Base-by-base conservation (phyloP, 2,329 filamentous ascomycete genomes). In the Hypoxylon rubiginosum region DNA sequence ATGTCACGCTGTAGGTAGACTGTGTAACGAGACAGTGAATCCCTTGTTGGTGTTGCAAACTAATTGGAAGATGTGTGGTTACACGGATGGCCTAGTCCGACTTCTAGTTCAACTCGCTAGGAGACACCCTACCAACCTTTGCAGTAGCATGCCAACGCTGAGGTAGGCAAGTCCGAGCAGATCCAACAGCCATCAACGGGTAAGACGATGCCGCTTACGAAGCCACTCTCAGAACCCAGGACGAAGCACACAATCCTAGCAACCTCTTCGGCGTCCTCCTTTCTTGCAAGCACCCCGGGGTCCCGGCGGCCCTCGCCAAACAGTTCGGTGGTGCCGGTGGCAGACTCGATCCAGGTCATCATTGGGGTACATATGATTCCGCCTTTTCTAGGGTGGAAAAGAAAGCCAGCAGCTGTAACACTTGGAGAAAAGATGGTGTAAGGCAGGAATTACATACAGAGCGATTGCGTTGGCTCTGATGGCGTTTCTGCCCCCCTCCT, bases 381-480 rank as follows among this genome's bases (percentile, higher is more conserved):
- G 4, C 28, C 9, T 30, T 41, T 39, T n/a, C n/a, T n/a, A n/a
- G n/a, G 51, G 32, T 55, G 21, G 58, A 24, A 17, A 26, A 45
- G 8, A 26, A 26, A 17, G 28, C 9, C 9, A 39, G n/a, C 36
- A 49, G 9, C 9, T 30, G 28, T 4, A 30, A 4, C 28, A 4
- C 28, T 30, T 30, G 28, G n/a, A n/a, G n/a, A n/a, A n/a, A n/a
- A n/a, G n/a, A n/a, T n/a, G n/a, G n/a, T n/a, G n/a, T n/a, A n/a
- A n/a, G n/a, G n/a, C 28, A 30, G 28, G 4, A 54, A 34, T n/a
- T 13, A 46, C 43, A 54, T 54, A 58, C 58, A 58, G 58, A 2
- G 58, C 58, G n/a, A 62, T 48, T 4, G 53, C 59, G 39, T 62
- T 62, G 26, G 55, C 58, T 15, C 58, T 19, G 49, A 65, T 68